Evolutionary conservation across 2,329 filamentous ascomycete species (phyloP), one percentile per base, ranked within the genome.

Genomic region (Helotiales sp.): DNA sequence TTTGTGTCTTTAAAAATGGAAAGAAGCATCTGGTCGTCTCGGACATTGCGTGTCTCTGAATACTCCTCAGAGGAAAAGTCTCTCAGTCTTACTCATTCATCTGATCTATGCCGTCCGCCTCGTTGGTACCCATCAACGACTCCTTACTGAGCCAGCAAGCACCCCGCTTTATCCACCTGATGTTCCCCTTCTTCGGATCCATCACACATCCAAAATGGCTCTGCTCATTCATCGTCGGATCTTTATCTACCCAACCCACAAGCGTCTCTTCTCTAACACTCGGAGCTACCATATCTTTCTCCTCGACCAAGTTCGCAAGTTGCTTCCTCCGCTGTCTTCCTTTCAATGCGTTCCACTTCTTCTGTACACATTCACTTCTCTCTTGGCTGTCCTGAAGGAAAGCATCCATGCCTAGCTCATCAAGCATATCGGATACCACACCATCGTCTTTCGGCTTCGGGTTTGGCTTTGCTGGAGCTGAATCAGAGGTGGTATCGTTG

Each of bases 161-260:
- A 47, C 62, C 64, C 50, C 66, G 60, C 31, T 66, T 58, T 8
- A 77, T 63, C 77, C 79, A 84, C 13, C 72, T 67, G 22, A 85
- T 71, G 12, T 71, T 70, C 0, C 82, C 81, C 13, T 67, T 68
- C 5, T 59, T 67, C 3, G 83, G 79, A 70, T 86, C 83, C 77
- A 87, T 78, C 27, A 87, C 70, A 19, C 77, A 76, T 3, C 78
- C 77, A 69, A 81, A 87, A 69, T 87, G 83, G 2, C 82, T 85
- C 33, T 73, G 74, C 55, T 83, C 79, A 64, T 85, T 86, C 15
- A 77, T 77, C 3, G 81, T 79, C 0, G 83, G 83, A 58, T 77
- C 81, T 13, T 71, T 71, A 22, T 72, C 71, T 8, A 84, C 71
- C 82, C 82, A 83, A 10, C 70, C 63, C 2, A 75, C 70, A 2